Conservation (phyloP, 495 filamentous ascomycete genomes). For the Amorphotheca resinae region DNA sequence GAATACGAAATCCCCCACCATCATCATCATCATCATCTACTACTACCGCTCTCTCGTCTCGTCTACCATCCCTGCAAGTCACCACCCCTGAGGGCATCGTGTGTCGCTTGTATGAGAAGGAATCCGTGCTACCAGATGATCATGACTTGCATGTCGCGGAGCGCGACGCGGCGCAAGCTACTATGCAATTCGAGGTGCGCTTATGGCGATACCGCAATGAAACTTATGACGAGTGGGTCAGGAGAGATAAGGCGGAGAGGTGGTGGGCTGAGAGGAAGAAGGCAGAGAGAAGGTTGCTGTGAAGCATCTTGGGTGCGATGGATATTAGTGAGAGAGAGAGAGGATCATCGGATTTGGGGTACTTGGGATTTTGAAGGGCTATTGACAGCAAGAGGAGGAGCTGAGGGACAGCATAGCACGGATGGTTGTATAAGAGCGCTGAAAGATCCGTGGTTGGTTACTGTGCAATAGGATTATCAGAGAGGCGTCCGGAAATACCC, state of each 20-base stretch:
- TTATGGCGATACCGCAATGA: background rate
- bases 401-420: too few relatives aligned
- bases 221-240: background rate
- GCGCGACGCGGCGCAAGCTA: background rate
- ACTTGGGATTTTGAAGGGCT: too few relatives aligned
- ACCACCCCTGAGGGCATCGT: background rate
- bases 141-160: background rate
- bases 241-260: background rate
- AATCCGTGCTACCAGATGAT: background rate
- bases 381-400: too few relatives aligned
- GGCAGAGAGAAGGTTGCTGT: background rate
- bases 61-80: background rate
- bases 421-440: too few relatives aligned
- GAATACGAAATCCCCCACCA: too few relatives aligned
- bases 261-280: background rate
- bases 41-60: too few relatives aligned
- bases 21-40: too few relatives aligned
- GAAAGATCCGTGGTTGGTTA: too few relatives aligned
- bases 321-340: too few relatives aligned
- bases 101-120: background rate
- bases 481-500: too few relatives aligned
- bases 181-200: background rate
- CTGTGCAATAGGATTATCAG: too few relatives aligned
- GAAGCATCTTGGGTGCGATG: background rate
- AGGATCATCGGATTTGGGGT: too few relatives aligned